phyloP scores from a whole-genome alignment of 2,329 filamentous ascomycete species.

The Fusarium abutilonis region DNA sequence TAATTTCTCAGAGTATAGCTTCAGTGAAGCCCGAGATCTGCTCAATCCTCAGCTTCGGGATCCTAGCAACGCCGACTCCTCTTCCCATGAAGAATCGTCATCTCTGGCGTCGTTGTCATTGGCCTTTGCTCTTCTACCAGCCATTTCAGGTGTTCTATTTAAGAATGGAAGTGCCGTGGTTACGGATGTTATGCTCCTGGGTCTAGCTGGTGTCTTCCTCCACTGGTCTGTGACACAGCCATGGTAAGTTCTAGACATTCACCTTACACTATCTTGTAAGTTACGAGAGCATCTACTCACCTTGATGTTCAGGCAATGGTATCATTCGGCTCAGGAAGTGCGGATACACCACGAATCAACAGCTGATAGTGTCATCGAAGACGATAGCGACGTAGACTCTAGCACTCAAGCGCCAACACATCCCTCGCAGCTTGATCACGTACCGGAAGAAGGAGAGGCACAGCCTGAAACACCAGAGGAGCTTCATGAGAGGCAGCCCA shows the following conservation, averaged over 20 bases:
- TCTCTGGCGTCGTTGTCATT: conserved; percentile 84
- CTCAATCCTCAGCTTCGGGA: conserved; percentile 62
- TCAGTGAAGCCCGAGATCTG: conserved; percentile 75
- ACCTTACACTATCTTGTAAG: background rate
- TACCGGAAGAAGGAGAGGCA: conserved; percentile 54
- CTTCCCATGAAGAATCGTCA: conserved; percentile 63
- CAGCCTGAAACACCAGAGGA: conserved; percentile 35
- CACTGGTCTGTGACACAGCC: conserved; percentile 93
- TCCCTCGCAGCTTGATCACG: conserved; percentile 52
- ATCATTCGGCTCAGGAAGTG: conserved; percentile 73
- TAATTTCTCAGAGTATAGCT: conserved; percentile 78
- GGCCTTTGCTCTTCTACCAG: conserved; percentile 84
- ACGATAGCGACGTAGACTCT: conserved; percentile 57
- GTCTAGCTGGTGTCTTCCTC: conserved; percentile 83
- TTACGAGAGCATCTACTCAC: conserved; percentile 13
- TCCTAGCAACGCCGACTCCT: conserved; percentile 45
- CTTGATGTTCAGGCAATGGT: conserved; percentile 61
- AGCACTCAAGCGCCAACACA: conserved; percentile 30
- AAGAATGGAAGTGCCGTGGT: conserved; percentile 83
- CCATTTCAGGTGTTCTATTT: conserved; percentile 85
- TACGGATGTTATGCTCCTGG: conserved; percentile 85
- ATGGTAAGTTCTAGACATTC: conserved; percentile 67
- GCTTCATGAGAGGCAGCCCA: conserved; percentile 15
- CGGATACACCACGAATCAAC: conserved; percentile 61
- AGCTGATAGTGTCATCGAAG: conserved; percentile 55